Conservation (phyloP, 805 yeast genomes). For the Wickerhamiella domercqiae region DNA sequence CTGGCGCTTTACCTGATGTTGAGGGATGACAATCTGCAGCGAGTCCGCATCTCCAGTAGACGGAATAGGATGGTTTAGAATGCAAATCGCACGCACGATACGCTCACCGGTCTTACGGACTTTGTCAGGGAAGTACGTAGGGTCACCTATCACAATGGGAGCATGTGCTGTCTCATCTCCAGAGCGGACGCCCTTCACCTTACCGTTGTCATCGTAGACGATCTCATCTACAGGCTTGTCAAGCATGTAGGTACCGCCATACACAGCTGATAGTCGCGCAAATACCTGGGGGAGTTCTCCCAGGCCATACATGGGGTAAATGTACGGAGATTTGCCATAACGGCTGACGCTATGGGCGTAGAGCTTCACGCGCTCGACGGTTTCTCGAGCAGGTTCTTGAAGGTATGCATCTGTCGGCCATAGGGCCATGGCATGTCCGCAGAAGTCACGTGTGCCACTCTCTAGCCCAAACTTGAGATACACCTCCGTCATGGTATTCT, state of each 20-base stretch:
- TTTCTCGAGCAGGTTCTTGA: slow-evolving; percentile 78
- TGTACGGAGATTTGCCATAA: slow-evolving; percentile 91
- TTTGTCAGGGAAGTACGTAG: slow-evolving; percentile 85
- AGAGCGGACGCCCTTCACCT: slow-evolving; percentile 73
- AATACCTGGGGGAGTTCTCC: slow-evolving; percentile 99
- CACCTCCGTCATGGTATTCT: slow-evolving; percentile 80
- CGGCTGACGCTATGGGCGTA: slow-evolving; percentile 85
- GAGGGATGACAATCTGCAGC: slow-evolving; percentile 88
- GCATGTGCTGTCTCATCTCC: slow-evolving; percentile 88
- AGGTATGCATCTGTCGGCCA: slow-evolving; percentile 88
- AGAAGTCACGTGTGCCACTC: slow-evolving; percentile 84
- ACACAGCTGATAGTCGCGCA: slow-evolving; percentile 89
- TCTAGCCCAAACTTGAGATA: slow-evolving; percentile 83
- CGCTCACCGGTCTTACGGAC: slow-evolving; percentile 57
- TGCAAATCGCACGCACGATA: slow-evolving; percentile 76
- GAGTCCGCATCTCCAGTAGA: slow-evolving; percentile 73
- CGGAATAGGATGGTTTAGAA: slow-evolving; percentile 79
- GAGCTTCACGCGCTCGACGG: slow-evolving; percentile 69
- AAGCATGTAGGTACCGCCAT: slow-evolving; percentile 97
- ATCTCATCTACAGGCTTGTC: slow-evolving; percentile 91
- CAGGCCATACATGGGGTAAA: slow-evolving; percentile 89
- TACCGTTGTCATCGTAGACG: slow-evolving; percentile 47
- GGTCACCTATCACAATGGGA: slow-evolving; percentile 90
- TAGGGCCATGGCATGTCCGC: slow-evolving; percentile 97
- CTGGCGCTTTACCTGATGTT: slow-evolving; percentile 82